Conservation (phyloP, 139 green algal species). For the Limnomonas spitsbergensis region DNA sequence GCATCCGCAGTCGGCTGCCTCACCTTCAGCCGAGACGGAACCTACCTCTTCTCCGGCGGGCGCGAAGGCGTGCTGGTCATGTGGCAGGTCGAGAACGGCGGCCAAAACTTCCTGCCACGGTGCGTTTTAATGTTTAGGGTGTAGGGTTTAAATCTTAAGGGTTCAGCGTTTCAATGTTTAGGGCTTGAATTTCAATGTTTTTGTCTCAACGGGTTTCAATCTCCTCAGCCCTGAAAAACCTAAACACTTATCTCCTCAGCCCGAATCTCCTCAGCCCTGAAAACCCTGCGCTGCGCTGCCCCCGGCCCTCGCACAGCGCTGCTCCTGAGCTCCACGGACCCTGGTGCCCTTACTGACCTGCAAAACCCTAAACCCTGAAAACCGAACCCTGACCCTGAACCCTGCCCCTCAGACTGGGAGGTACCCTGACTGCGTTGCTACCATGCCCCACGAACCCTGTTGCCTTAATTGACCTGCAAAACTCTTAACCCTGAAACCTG, state of each 20-base stretch:
- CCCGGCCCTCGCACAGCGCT: conserved; percentile 59
- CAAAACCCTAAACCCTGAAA: no score
- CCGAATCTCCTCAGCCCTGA: no score
- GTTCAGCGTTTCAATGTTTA: no score
- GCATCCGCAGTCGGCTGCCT: conserved; percentile 64
- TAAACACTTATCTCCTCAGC: no score
- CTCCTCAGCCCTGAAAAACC: no score
- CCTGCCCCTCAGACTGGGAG: conserved; percentile 70
- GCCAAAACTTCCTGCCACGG: conserved; percentile 34
- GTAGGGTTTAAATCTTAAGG: no score
- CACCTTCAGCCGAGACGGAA: conserved; percentile 69
- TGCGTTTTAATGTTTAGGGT: no score
- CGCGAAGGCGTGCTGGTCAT: conserved; percentile 76
- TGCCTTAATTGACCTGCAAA: no score
- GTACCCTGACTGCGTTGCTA: conserved; percentile 50
- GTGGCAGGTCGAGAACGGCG: conserved; percentile 65
- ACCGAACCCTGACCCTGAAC: conserved; percentile 45
- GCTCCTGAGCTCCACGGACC: conserved; percentile 36
- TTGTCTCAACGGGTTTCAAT: no score
- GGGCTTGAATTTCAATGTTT: no score
- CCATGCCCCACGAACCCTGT: conserved; percentile 42
- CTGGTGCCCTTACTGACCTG: no score
- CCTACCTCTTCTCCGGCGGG: conserved; percentile 79
- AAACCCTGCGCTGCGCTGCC: conserved; percentile 65
- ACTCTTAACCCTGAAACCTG: no score